Base-by-base conservation (phyloP, 768 basidiomycete genomes). In the Hortiboletus flavorubellus region DNA sequence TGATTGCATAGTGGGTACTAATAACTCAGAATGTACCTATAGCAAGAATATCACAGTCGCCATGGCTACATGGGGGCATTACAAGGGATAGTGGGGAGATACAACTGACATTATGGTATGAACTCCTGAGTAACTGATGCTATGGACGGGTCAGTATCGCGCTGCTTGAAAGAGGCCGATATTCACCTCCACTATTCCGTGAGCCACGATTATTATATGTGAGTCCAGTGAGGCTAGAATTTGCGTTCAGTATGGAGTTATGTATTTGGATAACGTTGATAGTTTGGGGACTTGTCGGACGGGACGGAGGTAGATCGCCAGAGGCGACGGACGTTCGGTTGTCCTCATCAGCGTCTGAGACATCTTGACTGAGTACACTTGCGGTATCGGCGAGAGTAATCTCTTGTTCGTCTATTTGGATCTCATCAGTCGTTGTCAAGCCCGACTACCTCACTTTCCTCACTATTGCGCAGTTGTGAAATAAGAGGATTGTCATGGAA, bases 181-280 rank as follows among this genome's bases (percentile, higher is more conserved):
- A 35, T 51, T 37, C 9, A 47, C 59, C 43, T 10, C 58, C 59
- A 8, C 30, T 49, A 12, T 21, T 42, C 11, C 12, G 21, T 3
- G 35, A 30, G 9, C 44, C 43, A 8, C 4, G 37, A 4, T 29
- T 53, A 4, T 29, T 53, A 3, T 31, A 1, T 10, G 59, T 50
- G 18, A 37, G 0, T 16, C 37, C 60, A 6, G 0, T 45, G 34
- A 58, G 7, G 2, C 14, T 62, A 2, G 59, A 53, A 7, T 41
- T 47, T 11, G 59, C 5, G 6, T 54, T 8, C 26, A 61, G 30
- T 14, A 61, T 33, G 2, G 59, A 53, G n/a, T 61, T 26, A 8
- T 53, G 18, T n/a, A 56, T 31, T 2, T 53, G 10, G 18, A 43
- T 6, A n/a, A 42, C 16, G 11, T 38, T 40, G 30, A 54, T 21